phyloP scores from a whole-genome alignment of 2,329 filamentous ascomycete genomes.

The Botryotinia globosa region DNA sequence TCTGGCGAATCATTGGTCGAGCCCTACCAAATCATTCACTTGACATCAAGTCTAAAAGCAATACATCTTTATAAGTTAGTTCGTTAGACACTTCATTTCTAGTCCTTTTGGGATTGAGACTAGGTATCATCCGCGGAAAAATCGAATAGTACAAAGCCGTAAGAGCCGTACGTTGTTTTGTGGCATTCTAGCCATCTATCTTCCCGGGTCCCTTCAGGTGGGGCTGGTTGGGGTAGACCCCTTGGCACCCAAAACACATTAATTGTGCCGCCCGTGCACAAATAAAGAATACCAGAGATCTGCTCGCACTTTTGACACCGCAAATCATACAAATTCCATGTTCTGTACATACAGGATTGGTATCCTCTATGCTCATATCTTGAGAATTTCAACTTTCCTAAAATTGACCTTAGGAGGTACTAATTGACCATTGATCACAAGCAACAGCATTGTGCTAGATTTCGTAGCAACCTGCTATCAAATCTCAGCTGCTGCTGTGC shows the following conservation, averaged over 20 bases:
- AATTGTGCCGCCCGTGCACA: conserved; percentile 11
- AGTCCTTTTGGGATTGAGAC: neutral
- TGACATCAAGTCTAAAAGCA: neutral
- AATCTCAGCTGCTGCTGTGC: neutral
- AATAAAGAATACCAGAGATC: neutral
- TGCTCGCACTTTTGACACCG: conserved; percentile 1
- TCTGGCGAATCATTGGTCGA: neutral
- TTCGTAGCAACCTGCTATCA: neutral
- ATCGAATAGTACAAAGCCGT: neutral
- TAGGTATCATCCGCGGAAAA: neutral
- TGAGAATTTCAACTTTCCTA: neutral
- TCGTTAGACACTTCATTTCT: neutral
- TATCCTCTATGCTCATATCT: conserved; percentile 9
- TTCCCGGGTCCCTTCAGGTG: conserved; percentile 16
- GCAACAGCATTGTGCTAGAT: neutral
- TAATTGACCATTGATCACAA: neutral
- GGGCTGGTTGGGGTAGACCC: conserved; percentile 3
- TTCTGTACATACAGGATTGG: conserved; percentile 1
- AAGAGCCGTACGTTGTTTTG: neutral
- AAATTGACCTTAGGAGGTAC: neutral
- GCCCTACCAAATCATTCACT: neutral
- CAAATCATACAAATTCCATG: conserved; percentile 9
- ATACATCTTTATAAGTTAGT: neutral
- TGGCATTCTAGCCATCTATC: neutral
- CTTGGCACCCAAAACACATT: conserved; percentile 4